phyloP scores from a whole-genome alignment of 2,329 filamentous ascomycete species.

The Verticillium albo-atrum region DNA sequence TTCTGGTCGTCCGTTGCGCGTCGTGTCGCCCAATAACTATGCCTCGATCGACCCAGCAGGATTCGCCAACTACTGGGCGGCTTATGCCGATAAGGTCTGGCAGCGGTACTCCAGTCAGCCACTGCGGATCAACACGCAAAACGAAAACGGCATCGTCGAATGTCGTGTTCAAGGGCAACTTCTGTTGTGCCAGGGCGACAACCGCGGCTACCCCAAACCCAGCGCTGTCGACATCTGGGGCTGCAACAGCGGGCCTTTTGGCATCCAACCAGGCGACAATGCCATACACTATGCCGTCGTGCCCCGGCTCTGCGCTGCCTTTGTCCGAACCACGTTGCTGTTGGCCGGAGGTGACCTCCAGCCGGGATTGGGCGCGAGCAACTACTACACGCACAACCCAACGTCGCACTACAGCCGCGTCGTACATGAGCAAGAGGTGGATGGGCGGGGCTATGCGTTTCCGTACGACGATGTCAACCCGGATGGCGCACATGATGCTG shows the following conservation, averaged over 20 bases:
- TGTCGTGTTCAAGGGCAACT: constrained; percentile 30
- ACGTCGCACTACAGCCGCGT: constrained; percentile 56
- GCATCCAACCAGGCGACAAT: constrained; percentile 29
- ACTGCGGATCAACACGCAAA: constrained; percentile 40
- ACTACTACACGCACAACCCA: constrained; percentile 40
- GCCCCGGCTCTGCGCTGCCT: constrained; percentile 46
- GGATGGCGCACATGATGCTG: constrained; percentile 47
- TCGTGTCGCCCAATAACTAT: constrained; percentile 40
- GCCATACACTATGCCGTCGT: constrained; percentile 36
- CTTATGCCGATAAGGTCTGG: constrained; percentile 44
- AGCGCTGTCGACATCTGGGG: constrained; percentile 42
- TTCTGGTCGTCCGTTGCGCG: constrained; percentile 33
- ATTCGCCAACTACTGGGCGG: constrained; percentile 37
- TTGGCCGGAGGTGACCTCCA: constrained; percentile 40
- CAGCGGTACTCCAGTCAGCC: constrained; percentile 28
- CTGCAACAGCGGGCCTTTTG: constrained; percentile 45
- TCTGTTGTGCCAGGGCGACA: constrained; percentile 37
- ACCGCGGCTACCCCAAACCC: constrained; percentile 37
- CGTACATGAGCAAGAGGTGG: constrained; percentile 55
- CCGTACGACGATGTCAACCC: constrained; percentile 65
- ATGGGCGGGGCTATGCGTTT: constrained; percentile 61
- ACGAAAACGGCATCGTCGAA: constrained; percentile 28
- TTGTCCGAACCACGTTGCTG: constrained; percentile 41
- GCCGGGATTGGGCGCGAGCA: constrained; percentile 28
- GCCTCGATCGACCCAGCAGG: constrained; percentile 24